phyloP scores from a whole-genome alignment of 805 yeast species.

The Dipodascus albidus region DNA sequence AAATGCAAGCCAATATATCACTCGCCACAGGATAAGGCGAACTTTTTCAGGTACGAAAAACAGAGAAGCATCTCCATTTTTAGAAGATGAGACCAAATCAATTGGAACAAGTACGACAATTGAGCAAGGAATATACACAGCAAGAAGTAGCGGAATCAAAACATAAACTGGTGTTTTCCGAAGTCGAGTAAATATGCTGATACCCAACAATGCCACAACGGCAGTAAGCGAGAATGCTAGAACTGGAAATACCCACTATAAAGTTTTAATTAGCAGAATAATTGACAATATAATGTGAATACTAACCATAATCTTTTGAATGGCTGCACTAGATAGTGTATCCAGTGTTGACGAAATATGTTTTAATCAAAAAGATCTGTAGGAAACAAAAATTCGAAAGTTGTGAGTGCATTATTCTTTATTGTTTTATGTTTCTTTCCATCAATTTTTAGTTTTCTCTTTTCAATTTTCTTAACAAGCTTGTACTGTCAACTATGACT shows the following conservation, averaged over 20 bases:
- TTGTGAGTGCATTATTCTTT: too few relatives aligned
- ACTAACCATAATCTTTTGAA: background rate
- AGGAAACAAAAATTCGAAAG: too few relatives aligned
- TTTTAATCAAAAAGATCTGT: background rate
- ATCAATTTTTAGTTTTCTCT: too few relatives aligned
- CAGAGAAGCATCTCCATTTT: constrained; percentile 27
- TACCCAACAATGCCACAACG: constrained; percentile 25
- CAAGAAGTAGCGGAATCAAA: constrained; percentile 37
- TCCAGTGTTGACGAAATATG: too few relatives aligned
- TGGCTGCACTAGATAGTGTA: too few relatives aligned
- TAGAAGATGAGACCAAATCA: constrained; percentile 50
- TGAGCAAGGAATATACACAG: constrained; percentile 66
- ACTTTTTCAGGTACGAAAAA: constrained; percentile 38
- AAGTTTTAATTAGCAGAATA: too few relatives aligned
- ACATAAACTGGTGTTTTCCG: constrained; percentile 32
- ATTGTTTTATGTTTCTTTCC: too few relatives aligned
- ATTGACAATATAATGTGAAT: background rate
- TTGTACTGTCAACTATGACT: background rate
- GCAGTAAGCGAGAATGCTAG: constrained; percentile 21
- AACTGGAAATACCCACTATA: constrained; percentile 8
- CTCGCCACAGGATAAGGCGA: constrained; percentile 54
- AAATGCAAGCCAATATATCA: constrained; percentile 73
- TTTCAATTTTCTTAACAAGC: too few relatives aligned
- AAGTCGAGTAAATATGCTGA: constrained; percentile 28
- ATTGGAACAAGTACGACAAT: constrained; percentile 64